Base-by-base conservation (phyloP, 2,329 filamentous ascomycete species). In the Penicillium digitatum region DNA sequence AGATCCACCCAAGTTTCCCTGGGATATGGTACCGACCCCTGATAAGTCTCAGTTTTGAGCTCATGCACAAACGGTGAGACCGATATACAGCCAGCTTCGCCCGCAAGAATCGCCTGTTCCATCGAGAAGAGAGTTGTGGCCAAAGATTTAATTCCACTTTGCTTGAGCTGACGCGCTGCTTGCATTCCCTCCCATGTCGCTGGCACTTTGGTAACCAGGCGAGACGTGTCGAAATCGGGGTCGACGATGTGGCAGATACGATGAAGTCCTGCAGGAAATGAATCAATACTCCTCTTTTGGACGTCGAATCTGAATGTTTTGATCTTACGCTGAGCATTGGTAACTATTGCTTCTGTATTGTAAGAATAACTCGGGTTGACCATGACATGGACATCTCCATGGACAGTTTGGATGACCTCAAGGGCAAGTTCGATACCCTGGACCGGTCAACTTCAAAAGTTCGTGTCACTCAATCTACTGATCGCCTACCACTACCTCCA, bases 51-150 rank as follows among this genome's bases (percentile, higher is more conserved):
- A 8, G 38, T 40, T 27, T 44, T 58, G 14, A 62, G 71, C 59
- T 85, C 82, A 63, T 85, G 84, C 20, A 86, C 79, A 58, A 84
- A 75, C 0, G 84, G 83, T 0, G 82, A 81, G 46, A 86, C 82
- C 58, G 84, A 85, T 0, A 77, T 76, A 59, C 82, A 85, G 2
- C 77, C 75, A 0, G 75, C 79, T 37, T 82, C 77, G 1, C 75
- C 78, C 0, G 83, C 83, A 2, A 84, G 69, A 0, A 74, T 74
- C 0, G 81, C 82, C 62, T 85, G 83, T 52, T 82, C 79, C 61
- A 85, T 76, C 40, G 79, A 79, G 62, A 86, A 86, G 53, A 86
- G 71, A 3, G 81, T 83, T 0, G 56, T 58, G 6, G 27, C 56
- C 8, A 58, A 43, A 9, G 54, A 51, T 22, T 58, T 56, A 5